These are phyloP conservation scores for Ceratonia siliqua DNA, from an alignment of 306 rosid species.

Conservation along the genomic window DNA sequence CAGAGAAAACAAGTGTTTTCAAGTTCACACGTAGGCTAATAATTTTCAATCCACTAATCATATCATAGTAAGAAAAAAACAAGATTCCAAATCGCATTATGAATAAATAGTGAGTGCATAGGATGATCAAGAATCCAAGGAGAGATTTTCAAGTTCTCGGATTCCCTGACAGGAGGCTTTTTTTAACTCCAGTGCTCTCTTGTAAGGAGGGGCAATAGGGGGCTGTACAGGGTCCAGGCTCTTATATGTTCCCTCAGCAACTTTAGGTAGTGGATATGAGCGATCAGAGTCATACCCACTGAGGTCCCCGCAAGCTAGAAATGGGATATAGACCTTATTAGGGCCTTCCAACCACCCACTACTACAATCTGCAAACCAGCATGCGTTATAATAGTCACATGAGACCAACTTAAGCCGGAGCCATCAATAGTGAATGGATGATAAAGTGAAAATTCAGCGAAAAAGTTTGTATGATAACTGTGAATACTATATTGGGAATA, in stretches of 20 bases:
- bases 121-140: conserved; percentile 63
- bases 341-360: conserved; percentile 99
- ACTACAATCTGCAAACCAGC: conserved; percentile 76
- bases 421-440: conserved; percentile 2
- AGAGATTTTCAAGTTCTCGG: conserved; percentile 62
- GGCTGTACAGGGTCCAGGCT: conserved; percentile 71
- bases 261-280: conserved; percentile 67
- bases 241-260: conserved; percentile 59
- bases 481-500: background rate
- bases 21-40: conserved; percentile 17
- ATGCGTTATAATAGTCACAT: conserved; percentile 22
- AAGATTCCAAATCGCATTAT: conserved; percentile 26
- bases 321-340: conserved; percentile 89
- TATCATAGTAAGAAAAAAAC: background rate
- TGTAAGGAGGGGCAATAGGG: conserved; percentile 68
- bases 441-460: conserved; percentile 4
- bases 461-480: background rate
- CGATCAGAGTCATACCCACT: conserved; percentile 63
- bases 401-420: background rate
- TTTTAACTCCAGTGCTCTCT: conserved; percentile 67
- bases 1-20: background rate
- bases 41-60: conserved; percentile 28
- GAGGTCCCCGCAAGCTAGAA: conserved; percentile 69
- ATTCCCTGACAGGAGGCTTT: conserved; percentile 61
- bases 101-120: conserved; percentile 27